Evolutionary conservation across 306 rosid genomes (phyloP), one percentile per base, ranked within the genome.

Genomic region (Prunus mongolica): DNA sequence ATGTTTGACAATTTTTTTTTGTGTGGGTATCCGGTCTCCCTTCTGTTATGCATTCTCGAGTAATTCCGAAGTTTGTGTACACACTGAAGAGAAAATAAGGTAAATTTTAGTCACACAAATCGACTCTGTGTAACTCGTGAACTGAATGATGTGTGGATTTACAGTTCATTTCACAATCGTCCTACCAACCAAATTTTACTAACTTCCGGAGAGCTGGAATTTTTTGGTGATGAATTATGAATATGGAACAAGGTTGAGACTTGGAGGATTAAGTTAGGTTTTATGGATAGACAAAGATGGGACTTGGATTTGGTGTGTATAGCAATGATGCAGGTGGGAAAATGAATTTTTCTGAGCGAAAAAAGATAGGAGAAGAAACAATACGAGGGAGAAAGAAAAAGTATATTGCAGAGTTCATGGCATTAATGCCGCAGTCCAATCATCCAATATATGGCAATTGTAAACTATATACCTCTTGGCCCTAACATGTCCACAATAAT

Each of bases 291-390:
- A 54, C 16, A 30, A 18, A 41, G 58, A 55, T 58, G 61, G 63
- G 76, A 14, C 50, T 49, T 50, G 67, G 69, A 58, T 58, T 55
- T 50, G 45, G 61, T 73, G 67, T 58, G 12, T 27, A 18, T 27
- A 32, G 34, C 68, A 58, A 73, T 73, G 60, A 73, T 73, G n/a
- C 77, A 45, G 41, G 28, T 56, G 24, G 67, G 67, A 56, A 27
- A 32, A 32, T 22, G 7, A 25, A 56, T 8, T 20, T 71, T 71
- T 71, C 30, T 32, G n/a, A 12, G 24, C 19, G 18, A 32, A 22
- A 55, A 44, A 32, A 10, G 34, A 9, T 0, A 4, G 44, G 30
- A 62, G 45, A 62, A 15, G 7, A 62, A 62, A 30, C 67, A 63
- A 25, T 27, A 63, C 18, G 57, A 16, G 45, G 22, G 12, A 22